These are phyloP conservation scores for Closterium sp. DNA, from an alignment of 139 green algal species.

Conservation along the genomic window DNA sequence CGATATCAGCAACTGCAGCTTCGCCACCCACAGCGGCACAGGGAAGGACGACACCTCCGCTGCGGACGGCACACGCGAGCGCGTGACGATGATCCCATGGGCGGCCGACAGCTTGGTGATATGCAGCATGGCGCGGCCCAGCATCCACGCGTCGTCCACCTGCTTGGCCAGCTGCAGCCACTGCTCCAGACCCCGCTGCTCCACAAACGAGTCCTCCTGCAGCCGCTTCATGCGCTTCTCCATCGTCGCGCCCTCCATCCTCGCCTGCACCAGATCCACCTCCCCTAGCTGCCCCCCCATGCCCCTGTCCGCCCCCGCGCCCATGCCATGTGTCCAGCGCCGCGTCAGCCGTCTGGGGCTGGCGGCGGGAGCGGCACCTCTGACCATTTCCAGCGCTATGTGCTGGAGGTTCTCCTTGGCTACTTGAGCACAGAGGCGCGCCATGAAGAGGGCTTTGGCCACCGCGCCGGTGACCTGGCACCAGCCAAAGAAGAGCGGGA, in stretches of 20 bases:
- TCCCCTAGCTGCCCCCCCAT: neutral
- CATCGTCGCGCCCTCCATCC: neutral
- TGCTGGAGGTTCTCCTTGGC: neutral
- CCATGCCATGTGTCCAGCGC: neutral
- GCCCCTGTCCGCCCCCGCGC: neutral
- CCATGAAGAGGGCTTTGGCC: conserved; percentile 8
- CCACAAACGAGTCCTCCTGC: neutral
- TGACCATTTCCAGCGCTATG: neutral
- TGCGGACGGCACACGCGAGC: conserved; percentile 11
- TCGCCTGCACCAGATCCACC: neutral
- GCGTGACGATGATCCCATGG: neutral
- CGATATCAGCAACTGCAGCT: conserved; percentile 41
- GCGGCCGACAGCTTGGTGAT: neutral
- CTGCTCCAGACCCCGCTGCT: conserved; percentile 19
- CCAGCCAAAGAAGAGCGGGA: conserved; percentile 33
- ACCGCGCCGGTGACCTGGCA: conserved; percentile 12
- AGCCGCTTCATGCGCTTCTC: neutral
- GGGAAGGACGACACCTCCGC: conserved; percentile 34
- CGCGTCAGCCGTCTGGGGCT: neutral
- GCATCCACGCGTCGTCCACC: conserved; percentile 34
- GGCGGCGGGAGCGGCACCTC: neutral
- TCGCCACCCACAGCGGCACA: conserved; percentile 20
- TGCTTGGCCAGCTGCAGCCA: conserved; percentile 14
- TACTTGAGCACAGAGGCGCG: conserved; percentile 5
- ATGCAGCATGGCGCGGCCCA: neutral